phyloP scores from a whole-genome alignment of 305 asterid genomes.

The Rubia peregrina region DNA sequence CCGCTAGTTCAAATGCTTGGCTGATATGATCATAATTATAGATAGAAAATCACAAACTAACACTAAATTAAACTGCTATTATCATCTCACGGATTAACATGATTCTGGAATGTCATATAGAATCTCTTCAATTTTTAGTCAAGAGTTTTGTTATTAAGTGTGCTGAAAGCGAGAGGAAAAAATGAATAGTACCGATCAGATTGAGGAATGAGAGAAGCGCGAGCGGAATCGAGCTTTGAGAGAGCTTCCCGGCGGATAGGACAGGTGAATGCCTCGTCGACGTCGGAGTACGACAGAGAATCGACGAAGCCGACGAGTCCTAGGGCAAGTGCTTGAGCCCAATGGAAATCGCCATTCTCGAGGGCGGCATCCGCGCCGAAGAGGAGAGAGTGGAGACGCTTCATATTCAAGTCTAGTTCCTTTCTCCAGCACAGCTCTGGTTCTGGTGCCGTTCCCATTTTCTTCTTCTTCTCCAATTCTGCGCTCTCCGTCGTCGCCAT shows the following conservation, averaged over 20 bases:
- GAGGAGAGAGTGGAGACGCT: conserved; percentile 72
- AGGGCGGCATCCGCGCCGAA: conserved; percentile 76
- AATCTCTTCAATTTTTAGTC: background rate
- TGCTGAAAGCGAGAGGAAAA: background rate
- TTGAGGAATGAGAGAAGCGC: conserved; percentile 43
- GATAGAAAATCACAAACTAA: background rate
- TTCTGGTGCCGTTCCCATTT: conserved; percentile 26
- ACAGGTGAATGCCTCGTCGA: conserved; percentile 58
- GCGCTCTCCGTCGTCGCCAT: conserved; percentile 14
- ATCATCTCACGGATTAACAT: background rate
- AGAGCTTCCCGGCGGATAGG: conserved; percentile 82
- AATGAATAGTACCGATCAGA: conserved; percentile 56
- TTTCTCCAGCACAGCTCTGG: conserved; percentile 65
- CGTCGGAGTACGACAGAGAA: conserved; percentile 51
- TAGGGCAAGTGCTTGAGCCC: conserved; percentile 65
- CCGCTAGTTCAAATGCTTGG: conserved; percentile 92
- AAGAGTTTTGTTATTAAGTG: background rate
- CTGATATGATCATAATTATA: conserved; percentile 26
- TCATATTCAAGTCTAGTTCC: conserved; percentile 63
- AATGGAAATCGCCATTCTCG: conserved; percentile 58
- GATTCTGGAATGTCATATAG: background rate
- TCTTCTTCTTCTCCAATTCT: conserved; percentile 18
- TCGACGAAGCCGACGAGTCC: conserved; percentile 87
- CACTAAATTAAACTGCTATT: background rate
- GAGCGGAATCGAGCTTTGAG: conserved; percentile 56